Evolutionary conservation across 768 basidiomycete species (phyloP).

Genomic region (Rhizopogon roseolus): DNA sequence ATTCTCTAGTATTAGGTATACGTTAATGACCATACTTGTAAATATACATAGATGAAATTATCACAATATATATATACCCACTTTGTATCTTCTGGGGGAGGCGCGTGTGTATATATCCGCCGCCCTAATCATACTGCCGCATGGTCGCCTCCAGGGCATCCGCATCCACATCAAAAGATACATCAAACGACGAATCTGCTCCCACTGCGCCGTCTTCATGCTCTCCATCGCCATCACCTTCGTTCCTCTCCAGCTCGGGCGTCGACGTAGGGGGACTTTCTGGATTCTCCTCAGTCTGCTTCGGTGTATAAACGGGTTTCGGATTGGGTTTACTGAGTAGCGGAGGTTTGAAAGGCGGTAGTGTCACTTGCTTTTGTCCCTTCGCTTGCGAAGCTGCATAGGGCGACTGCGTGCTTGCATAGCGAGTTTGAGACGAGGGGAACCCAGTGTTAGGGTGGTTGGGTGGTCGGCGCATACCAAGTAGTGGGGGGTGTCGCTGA

Average conservation of each 20-base stretch:
- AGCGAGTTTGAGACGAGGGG: slow-evolving; percentile 14
- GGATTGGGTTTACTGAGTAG: slow-evolving; percentile 4
- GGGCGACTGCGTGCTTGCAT: neutral
- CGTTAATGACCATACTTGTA: neutral
- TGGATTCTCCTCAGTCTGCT: neutral
- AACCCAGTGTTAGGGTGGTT: neutral
- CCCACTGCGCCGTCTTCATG: neutral
- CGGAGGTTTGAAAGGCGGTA: slow-evolving; percentile 25
- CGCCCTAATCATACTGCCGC: slow-evolving; percentile 22
- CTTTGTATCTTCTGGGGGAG: neutral
- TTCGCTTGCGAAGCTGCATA: slow-evolving; percentile 9
- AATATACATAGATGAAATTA: neutral
- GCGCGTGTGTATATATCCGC: neutral
- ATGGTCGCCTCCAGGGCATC: slow-evolving; percentile 27
- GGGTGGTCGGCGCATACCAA: slow-evolving; percentile 23
- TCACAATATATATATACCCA: neutral
- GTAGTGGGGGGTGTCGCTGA: slow-evolving; percentile 14
- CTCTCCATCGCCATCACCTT: neutral
- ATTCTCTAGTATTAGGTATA: too few species aligned
- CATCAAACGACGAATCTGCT: slow-evolving; percentile 27
- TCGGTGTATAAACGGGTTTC: neutral
- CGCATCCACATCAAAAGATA: slow-evolving; percentile 25
- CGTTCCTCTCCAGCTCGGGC: neutral
- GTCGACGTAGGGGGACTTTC: neutral
- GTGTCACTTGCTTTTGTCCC: slow-evolving; percentile 8